phyloP scores from a whole-genome alignment of 441 rosid genomes.

The Gossypium gossypioides region DNA sequence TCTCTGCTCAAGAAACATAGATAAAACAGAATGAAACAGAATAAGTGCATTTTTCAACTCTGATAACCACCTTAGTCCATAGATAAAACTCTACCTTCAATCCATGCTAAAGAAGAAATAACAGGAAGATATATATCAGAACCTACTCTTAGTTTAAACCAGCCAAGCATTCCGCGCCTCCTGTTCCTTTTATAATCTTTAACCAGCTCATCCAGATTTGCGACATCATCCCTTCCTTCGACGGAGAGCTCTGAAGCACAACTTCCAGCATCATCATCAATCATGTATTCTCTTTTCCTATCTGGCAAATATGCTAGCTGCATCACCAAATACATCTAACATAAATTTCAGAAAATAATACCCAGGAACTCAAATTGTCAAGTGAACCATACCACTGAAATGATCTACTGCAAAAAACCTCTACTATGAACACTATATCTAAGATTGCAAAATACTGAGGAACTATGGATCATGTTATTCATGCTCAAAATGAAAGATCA shows the following conservation, averaged over 20 bases:
- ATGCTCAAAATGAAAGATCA: conserved; percentile 6
- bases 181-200: conserved; percentile 59
- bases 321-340: conserved; percentile 22
- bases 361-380: conserved; percentile 10
- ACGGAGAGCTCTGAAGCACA: conserved; percentile 46
- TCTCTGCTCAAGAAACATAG: background rate
- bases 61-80: background rate
- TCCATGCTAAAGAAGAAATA: conserved; percentile 3
- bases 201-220: conserved; percentile 55
- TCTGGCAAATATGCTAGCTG: conserved; percentile 96
- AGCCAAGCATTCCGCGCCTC: conserved; percentile 80
- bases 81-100: conserved; percentile 2
- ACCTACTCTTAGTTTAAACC: conserved; percentile 77
- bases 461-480: conserved; percentile 5
- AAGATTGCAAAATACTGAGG: background rate
- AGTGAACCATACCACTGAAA: conserved; percentile 8
- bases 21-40: too few species aligned
- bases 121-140: conserved; percentile 5
- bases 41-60: background rate
- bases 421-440: background rate
- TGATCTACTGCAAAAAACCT: background rate
- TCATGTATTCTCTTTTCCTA: conserved; percentile 49
- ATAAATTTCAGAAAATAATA: conserved; percentile 19
- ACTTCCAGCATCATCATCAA: conserved; percentile 60
- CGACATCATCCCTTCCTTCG: conserved; percentile 48